Base-by-base conservation (phyloP, 805 yeast genomes). In the Alloascoidea hylecoeti region DNA sequence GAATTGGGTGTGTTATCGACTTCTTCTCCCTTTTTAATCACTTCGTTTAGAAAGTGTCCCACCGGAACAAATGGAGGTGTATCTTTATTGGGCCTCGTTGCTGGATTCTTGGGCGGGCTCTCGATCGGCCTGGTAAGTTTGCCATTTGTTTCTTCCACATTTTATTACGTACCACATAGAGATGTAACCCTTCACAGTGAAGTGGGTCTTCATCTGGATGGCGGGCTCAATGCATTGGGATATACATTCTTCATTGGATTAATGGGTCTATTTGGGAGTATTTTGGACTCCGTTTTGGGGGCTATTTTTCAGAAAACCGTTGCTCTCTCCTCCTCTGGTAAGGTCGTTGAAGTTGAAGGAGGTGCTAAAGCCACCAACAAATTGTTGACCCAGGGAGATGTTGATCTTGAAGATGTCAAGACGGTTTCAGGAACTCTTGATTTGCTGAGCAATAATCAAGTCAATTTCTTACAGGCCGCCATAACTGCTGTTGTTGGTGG, bases 51-150 rank as follows among this genome's bases (percentile, higher is more conserved):
- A 32, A 49, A 51, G 9, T 66, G 67, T 36, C 69, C 70, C 2
- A 60, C 58, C 15, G 71, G 71, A 6, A 66, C 70, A 6, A 65
- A 65, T 46, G 71, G 71, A 4, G 71, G 69, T 14, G 57, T 65
- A 1, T 51, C 68, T 0, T 44, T 36, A 3, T 41, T 49, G 14
- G 71, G 70, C 0, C 40, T 64, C 6, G 18, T 45, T 2, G 59
- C 61, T 13, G 70, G 64, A 1, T 33, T 49, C 0, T 44, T 43
- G 14, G 71, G 68, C 0, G 56, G 66, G 1, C 46, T 52, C 4
- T 39, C 56, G 4, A 53, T 65, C 16, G 57, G 61, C 16, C 30
- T 49, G 0, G 39, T 61, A 14, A 40, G 63, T 3, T 41, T 49
- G 2, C n/a, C n/a, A n/a, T 35, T 50, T 5, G 47, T 55, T 19